Evolutionary conservation across 2,329 filamentous ascomycete genomes (phyloP), one percentile per base, ranked within the genome.

Genomic region (Colletotrichum theobromicola): DNA sequence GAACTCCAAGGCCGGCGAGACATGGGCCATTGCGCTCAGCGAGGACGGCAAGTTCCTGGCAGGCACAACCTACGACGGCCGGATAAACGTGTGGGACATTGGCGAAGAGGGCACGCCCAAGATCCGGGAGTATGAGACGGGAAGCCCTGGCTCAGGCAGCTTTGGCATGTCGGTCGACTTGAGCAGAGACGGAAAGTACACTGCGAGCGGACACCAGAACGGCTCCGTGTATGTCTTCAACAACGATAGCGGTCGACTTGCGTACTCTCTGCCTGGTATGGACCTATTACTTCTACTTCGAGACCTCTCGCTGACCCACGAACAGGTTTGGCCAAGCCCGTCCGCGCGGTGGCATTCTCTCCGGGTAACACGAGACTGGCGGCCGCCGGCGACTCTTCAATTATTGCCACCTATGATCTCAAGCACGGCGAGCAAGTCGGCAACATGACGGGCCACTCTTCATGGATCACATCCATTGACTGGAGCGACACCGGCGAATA

Each of bases 401-500:
- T 98, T 65, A 98, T 99, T 79, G 94, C 94, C 3, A 89, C 98
- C 60, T 99, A 98, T 86, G 96, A 98, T 81, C 95, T 97, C 79
- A 91, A 92, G 77, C 96, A 96, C 63, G 97, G 97, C 64, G 96
- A 98, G 83, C 96, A 98, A 80, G 93, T 98, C 16, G 95, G 94
- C 24, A 98, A 95, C 81, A 86, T 99, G 74, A 85, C 90, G 0
- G 95, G 94, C 1, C 94, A 96, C 82, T 90, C 91, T 1, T 93
- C 94, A 7, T 99, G 96, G 97, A 93, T 99, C 77, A 94, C 96
- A 75, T 94, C 94, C 35, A 87, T 98, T 57, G 95, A 98, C 82
- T 99, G 96, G 95, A 98, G 93, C 82, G 91, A 94, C 80, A 97
- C 94, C 6, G 97, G 97, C 62, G 96, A 98, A 84, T 98, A 94